Evolutionary conservation across 331 rosid genomes (phyloP).

Genomic region (Prunus yedoensis): DNA sequence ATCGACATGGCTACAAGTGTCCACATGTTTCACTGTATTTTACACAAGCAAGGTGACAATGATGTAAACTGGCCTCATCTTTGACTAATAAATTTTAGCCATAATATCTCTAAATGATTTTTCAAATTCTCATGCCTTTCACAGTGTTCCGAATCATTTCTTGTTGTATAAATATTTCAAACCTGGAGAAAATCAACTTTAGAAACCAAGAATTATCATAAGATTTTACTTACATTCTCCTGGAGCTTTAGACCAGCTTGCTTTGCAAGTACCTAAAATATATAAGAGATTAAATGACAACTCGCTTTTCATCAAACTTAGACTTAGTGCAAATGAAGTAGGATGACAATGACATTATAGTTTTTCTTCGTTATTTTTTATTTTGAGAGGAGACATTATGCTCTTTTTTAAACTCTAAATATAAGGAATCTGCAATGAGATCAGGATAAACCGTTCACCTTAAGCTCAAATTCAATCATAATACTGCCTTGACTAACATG

Average conservation of each 20-base stretch:
- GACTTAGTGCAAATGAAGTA: background rate
- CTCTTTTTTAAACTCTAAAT: background rate
- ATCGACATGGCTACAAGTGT: background rate
- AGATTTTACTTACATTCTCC: conserved; percentile 58
- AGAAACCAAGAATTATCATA: background rate
- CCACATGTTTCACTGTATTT: background rate
- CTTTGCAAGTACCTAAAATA: conserved; percentile 73
- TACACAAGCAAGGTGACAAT: background rate
- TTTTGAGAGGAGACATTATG: background rate
- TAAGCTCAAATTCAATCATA: background rate
- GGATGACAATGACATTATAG: background rate
- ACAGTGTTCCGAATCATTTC: background rate
- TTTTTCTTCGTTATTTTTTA: background rate
- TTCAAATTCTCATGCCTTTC: background rate
- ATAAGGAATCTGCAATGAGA: background rate
- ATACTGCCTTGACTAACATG: background rate
- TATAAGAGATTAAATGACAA: conserved; percentile 27
- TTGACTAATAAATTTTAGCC: background rate
- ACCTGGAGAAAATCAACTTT: conserved; percentile 10
- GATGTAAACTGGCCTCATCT: background rate
- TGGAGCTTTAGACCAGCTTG: conserved; percentile 84
- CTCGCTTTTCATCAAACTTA: background rate
- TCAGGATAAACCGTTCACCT: background rate
- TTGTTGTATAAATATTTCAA: background rate
- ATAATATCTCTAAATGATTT: background rate